Conservation (phyloP, 495 filamentous ascomycete genomes). For the Friedmanniomyces endolithicus region DNA sequence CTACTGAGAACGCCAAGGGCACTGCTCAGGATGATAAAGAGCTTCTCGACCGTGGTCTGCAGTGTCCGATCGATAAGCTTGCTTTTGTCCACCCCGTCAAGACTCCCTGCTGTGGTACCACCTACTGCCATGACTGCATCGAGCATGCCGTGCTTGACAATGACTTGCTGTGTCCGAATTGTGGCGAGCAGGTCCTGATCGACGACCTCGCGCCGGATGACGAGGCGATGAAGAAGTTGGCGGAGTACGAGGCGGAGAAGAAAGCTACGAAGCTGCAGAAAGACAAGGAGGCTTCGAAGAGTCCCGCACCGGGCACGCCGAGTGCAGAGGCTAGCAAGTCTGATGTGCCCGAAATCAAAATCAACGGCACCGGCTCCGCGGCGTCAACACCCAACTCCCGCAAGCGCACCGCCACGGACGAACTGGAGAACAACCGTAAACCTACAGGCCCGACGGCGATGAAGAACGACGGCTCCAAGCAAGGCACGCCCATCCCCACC, state of each 20-base stretch:
- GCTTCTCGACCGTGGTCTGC: conserved; percentile 71
- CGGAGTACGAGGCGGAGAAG: conserved; percentile 64
- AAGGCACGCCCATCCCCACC: conserved; percentile 16
- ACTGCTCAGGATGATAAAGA: conserved; percentile 64
- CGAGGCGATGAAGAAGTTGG: conserved; percentile 62
- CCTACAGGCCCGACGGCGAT: conserved; percentile 42
- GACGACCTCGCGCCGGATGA: conserved; percentile 79
- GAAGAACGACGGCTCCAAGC: conserved; percentile 21
- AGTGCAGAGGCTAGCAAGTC: not conserved
- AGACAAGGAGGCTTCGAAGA: conserved; percentile 43
- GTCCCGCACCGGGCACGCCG: conserved; percentile 28
- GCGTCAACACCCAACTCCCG: conserved; percentile 35
- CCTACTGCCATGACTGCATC: conserved; percentile 98
- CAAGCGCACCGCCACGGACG: conserved; percentile 73
- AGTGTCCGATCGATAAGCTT: conserved; percentile 90
- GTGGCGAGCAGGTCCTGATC: conserved; percentile 80
- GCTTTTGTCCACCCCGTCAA: conserved; percentile 95
- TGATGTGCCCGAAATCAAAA: conserved; percentile 7
- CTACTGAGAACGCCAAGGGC: conserved; percentile 61
- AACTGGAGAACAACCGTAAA: conserved; percentile 50
- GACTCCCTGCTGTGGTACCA: conserved; percentile 93
- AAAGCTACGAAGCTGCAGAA: conserved; percentile 47
- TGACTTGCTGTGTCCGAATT: conserved; percentile 90
- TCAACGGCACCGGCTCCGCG: conserved; percentile 10
- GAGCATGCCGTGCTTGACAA: conserved; percentile 93